Evolutionary conservation across 2,329 filamentous ascomycete genomes (phyloP).

Genomic region (Hypoxylon sp.): DNA sequence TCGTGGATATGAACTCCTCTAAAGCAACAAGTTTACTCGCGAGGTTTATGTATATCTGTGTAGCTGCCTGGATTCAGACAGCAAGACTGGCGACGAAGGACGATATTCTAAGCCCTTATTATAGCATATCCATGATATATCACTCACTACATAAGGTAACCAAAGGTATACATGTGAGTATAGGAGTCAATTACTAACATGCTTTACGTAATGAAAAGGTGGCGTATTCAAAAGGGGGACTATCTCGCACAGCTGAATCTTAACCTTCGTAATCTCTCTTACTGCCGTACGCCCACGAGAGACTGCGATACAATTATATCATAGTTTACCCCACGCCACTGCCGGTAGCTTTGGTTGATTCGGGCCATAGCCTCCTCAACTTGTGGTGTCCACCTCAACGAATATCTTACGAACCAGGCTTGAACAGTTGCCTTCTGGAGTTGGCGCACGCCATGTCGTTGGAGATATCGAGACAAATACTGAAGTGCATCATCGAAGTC

Average conservation of each 20-base stretch:
- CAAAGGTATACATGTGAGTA: too few relatives aligned
- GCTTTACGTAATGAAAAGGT: neutral
- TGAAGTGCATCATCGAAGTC: neutral
- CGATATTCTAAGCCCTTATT: too few relatives aligned
- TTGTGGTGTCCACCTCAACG: neutral
- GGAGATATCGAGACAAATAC: slow-evolving; percentile 1
- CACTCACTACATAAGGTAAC: too few relatives aligned
- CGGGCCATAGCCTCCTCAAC: neutral
- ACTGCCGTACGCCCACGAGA: neutral
- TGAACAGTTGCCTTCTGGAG: neutral
- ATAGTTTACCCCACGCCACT: neutral
- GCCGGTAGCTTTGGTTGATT: neutral
- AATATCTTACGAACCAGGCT: neutral
- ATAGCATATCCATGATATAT: too few relatives aligned
- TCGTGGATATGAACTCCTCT: neutral
- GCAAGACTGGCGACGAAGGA: neutral
- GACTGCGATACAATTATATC: neutral
- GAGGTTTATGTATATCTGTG: neutral
- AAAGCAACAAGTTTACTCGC: neutral
- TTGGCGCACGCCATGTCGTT: neutral
- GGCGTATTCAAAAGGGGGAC: neutral
- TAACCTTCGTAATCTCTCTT: neutral
- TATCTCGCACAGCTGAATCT: neutral
- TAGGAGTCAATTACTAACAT: too few relatives aligned
- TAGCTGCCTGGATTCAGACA: neutral